A percentile compares a stretch with the other conserved stretches of the same genome.
Conservation (phyloP, 805 yeast genomes). For the Jamesozyma hellenica region DNA sequence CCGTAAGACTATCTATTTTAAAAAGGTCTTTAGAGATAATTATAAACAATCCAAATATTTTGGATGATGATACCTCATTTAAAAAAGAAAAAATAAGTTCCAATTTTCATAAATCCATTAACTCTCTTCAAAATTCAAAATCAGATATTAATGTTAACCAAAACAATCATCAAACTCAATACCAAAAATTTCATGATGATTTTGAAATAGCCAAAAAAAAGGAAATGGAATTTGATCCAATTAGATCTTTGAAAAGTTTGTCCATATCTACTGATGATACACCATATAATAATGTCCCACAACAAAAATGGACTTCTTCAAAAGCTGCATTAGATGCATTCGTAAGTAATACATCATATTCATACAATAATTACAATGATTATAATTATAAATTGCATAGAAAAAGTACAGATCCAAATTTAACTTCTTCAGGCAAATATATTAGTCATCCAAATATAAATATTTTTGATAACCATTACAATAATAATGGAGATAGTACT, state of each 20-base stretch:
- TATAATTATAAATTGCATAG: not conserved
- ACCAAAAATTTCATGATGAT: too few species aligned
- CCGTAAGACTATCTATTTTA: slow-evolving; percentile 62
- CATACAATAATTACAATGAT: not conserved
- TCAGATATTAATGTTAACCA: not conserved
- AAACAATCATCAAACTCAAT: too few species aligned
- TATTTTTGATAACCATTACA: not conserved
- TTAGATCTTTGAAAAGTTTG: slow-evolving; percentile 3
- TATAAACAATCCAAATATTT: slow-evolving; percentile 44
- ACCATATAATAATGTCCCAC: not conserved
- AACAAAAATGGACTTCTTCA: slow-evolving; percentile 9
- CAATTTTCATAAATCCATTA: not conserved
- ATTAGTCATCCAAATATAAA: too few species aligned
- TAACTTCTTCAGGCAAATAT: not conserved
- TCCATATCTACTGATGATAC: slow-evolving; percentile 3
- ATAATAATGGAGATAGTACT: not conserved
- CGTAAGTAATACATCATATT: slow-evolving; percentile 15
- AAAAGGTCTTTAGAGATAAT: slow-evolving; percentile 69
- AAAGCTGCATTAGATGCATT: slow-evolving; percentile 26
- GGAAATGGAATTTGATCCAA: not conserved
- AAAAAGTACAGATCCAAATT: slow-evolving; percentile 2
- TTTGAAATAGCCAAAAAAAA: too few species aligned
- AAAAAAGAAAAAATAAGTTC: not conserved
- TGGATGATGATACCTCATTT: slow-evolving; percentile 5
- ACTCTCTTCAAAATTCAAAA: not conserved